Evolutionary conservation across 441 rosid genomes (phyloP), one percentile per base, ranked within the genome.

Genomic region (Populus hybrid): DNA sequence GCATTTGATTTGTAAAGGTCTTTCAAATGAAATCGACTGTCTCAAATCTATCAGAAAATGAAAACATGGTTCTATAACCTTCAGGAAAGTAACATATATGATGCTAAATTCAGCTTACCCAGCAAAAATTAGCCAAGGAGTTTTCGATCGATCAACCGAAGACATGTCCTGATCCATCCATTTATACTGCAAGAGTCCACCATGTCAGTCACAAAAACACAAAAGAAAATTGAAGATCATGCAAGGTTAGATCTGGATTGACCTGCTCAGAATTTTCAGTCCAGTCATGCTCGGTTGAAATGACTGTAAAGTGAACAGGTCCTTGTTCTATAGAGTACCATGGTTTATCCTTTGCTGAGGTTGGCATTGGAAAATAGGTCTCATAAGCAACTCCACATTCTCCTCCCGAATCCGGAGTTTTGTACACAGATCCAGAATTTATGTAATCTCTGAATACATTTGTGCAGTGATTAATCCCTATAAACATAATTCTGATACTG

Each of bases 381-480:
- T 91, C 95, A 57, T 90, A 91, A 4, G 93, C 82, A 72, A 90
- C 81, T 20, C 96, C 96, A 75, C 91, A 89, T 84, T 91, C 96
- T 24, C 96, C 96, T 6, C 96, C 93, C 0, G 93, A 91, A 81
- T 89, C 95, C 0, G 92, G 89, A 23, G 83, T 75, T 26, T 3
- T 2, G 73, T 91, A 90, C 28, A 75, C 67, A 1, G 88, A 86
- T 18, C 92, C 91, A 8, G 89, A 79, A 20, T 24, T 70, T 46
- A 53, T 23, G 64, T 91, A 91, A 78, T 91, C 92, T 84, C 95
- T 86, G 82, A 18, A 77, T n/a, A 30, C 20, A 30, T 24, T 14
- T 5, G 5, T 20, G 26, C 73, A 50, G 18, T 66, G 69, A 30
- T 24, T 8, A 67, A 30, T 67, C 34, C 68, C 32, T 26, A 4